Base-by-base conservation (phyloP, 148 eudicot species). In the Silene conica region DNA sequence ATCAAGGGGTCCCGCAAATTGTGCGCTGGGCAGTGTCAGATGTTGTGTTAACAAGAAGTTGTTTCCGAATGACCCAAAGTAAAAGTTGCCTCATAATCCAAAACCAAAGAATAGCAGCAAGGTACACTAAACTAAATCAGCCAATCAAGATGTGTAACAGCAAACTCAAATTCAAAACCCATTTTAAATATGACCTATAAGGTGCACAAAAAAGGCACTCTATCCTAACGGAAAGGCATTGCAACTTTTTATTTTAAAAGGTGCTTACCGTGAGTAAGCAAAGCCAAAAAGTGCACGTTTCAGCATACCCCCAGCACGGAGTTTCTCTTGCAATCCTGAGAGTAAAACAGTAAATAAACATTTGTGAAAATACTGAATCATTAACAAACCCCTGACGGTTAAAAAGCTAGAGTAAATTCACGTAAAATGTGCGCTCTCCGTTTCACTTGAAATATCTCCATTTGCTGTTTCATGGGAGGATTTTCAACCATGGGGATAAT, bases 281-380 rank as follows among this genome's bases (percentile, higher is more conserved):
- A 88, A 58, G 72, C 86, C 84, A 76, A 95, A 95, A 79, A 90
- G 46, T 15, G 85, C 74, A 48, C 79, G 80, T 74, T 89, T 95
- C 69, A 95, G 43, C 63, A 83, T 66, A 74, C 97, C 93, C 21
- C 99, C 97, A 31, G 96, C 69, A 55, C 91, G 71, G 63, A 95
- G 85, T 84, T 95, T 95, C 78, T 92, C 94, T 71, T 85, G 85
- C 87, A 95, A 82, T 60, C 99, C 99, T 95, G 85, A 71, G 80
- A 60, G 34, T 65, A 59, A 31, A 38, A 41, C 23, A 69, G 65
- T 69, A 63, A 54, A 41, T 15, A 76, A 45, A 28, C 68, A 45
- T 70, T 16, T 18, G 52, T 18, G 10, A 13, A 59, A 26, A 18
- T 48, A 56, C 18, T 38, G 71, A 19, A 43, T 26, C 52, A 13